Evolutionary conservation across 176 grass and related monocot genomes (phyloP).

Genomic region (Oryza brachyantha): DNA sequence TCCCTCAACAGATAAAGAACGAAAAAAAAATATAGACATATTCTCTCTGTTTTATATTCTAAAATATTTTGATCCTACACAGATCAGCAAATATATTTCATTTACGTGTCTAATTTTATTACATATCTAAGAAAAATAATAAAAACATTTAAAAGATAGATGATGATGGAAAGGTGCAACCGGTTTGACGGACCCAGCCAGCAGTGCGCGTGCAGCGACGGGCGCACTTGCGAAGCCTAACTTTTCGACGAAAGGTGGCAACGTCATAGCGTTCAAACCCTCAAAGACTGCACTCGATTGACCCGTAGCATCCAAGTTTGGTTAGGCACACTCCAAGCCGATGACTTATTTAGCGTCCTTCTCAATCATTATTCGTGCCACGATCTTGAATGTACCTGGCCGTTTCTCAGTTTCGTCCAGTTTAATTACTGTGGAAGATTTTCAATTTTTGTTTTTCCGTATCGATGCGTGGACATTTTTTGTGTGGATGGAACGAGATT

Average conservation of each 20-base stretch:
- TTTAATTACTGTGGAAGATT: no score
- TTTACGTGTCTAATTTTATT: no score
- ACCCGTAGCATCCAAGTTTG: slow-evolving; percentile 31
- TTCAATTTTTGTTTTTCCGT: no score
- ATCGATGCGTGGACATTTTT: background rate
- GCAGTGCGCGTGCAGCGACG: no score
- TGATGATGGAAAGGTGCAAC: background rate
- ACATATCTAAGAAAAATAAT: no score
- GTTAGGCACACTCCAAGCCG: slow-evolving; percentile 7
- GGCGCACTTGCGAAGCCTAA: background rate
- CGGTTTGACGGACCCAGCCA: background rate
- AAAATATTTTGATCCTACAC: no score
- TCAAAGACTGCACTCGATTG: slow-evolving; percentile 21
- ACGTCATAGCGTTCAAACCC: background rate
- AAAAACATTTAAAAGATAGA: no score
- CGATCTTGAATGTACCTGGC: background rate
- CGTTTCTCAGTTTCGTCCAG: background rate
- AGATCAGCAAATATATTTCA: no score
- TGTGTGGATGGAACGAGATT: background rate
- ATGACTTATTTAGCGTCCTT: background rate
- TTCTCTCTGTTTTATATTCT: no score
- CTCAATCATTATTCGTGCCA: background rate
- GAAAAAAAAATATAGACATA: no score
- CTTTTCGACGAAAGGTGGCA: slow-evolving; percentile 12
- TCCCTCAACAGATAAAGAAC: no score